A percentile compares a stretch with the other conserved stretches of the same genome.
Conservation (phyloP, 768 basidiomycete species). For the Kwoniella pini region DNA sequence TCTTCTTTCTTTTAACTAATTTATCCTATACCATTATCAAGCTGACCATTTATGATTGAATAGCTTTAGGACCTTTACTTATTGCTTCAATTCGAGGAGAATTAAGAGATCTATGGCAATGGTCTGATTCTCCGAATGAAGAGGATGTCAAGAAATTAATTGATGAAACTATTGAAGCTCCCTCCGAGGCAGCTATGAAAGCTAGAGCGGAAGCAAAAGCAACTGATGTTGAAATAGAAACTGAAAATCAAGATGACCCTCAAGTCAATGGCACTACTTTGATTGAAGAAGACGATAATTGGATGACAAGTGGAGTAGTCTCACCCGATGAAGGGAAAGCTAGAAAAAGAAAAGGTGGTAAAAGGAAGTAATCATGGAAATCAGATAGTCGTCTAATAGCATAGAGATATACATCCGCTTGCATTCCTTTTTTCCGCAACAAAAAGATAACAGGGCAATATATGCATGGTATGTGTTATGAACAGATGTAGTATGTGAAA, state of each 20-base stretch:
- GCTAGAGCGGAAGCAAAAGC: constrained; percentile 27
- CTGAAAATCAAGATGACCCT: background rate
- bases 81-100: constrained; percentile 69
- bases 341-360: constrained; percentile 22
- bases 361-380: constrained; percentile 16
- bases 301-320: constrained; percentile 26
- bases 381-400: too few relatives aligned
- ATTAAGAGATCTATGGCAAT: constrained; percentile 67
- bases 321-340: constrained; percentile 14
- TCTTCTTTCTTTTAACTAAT: background rate
- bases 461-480: constrained; percentile 4
- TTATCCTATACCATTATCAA: too few relatives aligned
- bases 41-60: too few relatives aligned
- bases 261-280: constrained; percentile 7
- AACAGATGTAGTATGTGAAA: too few relatives aligned
- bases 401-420: too few relatives aligned
- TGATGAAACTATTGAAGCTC: constrained; percentile 41
- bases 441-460: background rate
- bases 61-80: constrained; percentile 67
- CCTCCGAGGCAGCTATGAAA: constrained; percentile 39
- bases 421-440: background rate
- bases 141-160: constrained; percentile 23
- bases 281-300: constrained; percentile 45
- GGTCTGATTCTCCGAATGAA: constrained; percentile 62
- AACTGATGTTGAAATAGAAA: background rate